Evolutionary conservation across 768 basidiomycete species (phyloP), one percentile per base, ranked within the genome.

Genomic region (Boletus subparvulus): DNA sequence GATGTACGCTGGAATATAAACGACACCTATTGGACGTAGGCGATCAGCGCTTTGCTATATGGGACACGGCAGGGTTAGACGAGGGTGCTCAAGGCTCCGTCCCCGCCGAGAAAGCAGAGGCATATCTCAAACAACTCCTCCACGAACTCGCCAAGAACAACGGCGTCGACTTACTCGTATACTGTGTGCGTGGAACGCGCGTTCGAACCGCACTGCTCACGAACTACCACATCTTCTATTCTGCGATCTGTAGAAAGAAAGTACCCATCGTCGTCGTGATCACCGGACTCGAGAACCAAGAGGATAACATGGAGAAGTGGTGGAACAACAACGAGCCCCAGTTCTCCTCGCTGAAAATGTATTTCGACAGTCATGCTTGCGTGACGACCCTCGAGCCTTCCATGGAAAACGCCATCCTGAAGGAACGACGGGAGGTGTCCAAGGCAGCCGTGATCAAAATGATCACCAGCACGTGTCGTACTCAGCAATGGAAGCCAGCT

Each of bases 211-310:
- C 69, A 3, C 55, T 71, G 32, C 65, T 70, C 42, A 67, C 70
- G 41, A 80, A 78, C 47, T 79, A 77, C 67, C 64, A 65, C 33
- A 57, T 77, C 32, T 75, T 78, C 57, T 65, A 70, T 24, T 70
- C 78, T 8, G 70, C 75, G 11, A 73, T 80, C 33, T 80, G 78
- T 56, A 68, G 65, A 47, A 59, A 61, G 45, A 61, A 68, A 19
- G 78, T 80, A 5, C 78, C 78, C 3, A 72, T 75, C 30, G 66
- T 70, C 5, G 55, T 79, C 41, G 75, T 71, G 4, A 59, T 79
- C n/a, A 79, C 76, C 1, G 74, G 77, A 28, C 68, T 79, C n/a
- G 78, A 77, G 52, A 61, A 70, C 55, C 71, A 75, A 50, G 68
- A 73, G 35, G 59, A 45, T 14, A 55, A 40, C 30, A 74, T 75